phyloP scores from a whole-genome alignment of 805 yeast species.

The Ogataea nitratoaversa region DNA sequence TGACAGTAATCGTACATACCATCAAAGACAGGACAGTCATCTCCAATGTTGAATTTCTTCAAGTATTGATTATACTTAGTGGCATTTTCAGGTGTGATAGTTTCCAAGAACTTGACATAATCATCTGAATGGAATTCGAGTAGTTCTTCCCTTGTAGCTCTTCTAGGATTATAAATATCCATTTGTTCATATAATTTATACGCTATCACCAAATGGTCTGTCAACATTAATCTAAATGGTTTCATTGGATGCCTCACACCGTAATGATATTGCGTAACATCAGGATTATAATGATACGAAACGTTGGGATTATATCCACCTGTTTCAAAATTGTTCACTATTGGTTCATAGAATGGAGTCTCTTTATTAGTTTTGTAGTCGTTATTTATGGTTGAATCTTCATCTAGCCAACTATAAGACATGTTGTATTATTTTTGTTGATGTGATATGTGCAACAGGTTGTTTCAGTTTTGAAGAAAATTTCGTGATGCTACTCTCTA shows the following conservation, averaged over 20 bases:
- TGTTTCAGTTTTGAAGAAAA: too few species aligned
- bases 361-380: slow-evolving; percentile 24
- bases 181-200: slow-evolving; percentile 83
- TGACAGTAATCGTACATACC: slow-evolving; percentile 90
- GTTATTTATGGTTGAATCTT: slow-evolving; percentile 22
- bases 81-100: slow-evolving; percentile 72
- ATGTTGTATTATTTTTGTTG: slow-evolving; percentile 1
- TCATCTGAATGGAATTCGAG: slow-evolving; percentile 83
- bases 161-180: slow-evolving; percentile 83
- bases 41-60: slow-evolving; percentile 82
- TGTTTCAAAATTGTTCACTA: slow-evolving; percentile 35
- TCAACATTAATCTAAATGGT: slow-evolving; percentile 88
- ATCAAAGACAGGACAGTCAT: slow-evolving; percentile 92
- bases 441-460: too few species aligned
- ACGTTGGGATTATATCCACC: slow-evolving; percentile 52
- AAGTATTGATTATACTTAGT: slow-evolving; percentile 52
- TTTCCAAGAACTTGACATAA: slow-evolving; percentile 70
- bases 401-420: slow-evolving; percentile 26
- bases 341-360: slow-evolving; percentile 45
- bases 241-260: slow-evolving; percentile 98
- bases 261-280: slow-evolving; percentile 77
- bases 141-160: slow-evolving; percentile 79
- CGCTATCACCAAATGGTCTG: slow-evolving; percentile 84
- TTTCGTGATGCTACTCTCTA: too few species aligned
- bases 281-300: slow-evolving; percentile 84